Evolutionary conservation across 306 rosid genomes (phyloP).

Genomic region (Pueraria montana): DNA sequence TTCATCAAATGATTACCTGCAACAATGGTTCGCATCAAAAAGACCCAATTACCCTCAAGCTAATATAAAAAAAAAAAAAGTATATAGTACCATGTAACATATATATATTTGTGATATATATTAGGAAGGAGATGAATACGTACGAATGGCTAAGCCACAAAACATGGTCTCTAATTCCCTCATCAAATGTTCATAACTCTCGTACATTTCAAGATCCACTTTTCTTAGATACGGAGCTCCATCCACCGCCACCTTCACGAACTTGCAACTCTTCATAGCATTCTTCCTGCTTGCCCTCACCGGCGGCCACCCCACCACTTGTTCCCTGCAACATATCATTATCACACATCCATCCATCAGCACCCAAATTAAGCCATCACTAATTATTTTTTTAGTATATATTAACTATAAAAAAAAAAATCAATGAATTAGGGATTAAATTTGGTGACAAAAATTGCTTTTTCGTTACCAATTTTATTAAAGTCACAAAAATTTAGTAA

Average conservation of each 20-base stretch:
- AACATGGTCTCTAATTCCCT: constrained; percentile 63
- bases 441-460: too few species aligned
- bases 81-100: too few species aligned
- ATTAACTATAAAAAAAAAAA: too few species aligned
- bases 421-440: too few species aligned
- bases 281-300: constrained; percentile 71
- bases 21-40: neutral
- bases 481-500: neutral
- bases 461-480: too few species aligned
- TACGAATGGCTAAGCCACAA: constrained; percentile 63
- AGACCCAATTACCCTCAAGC: constrained; percentile 35
- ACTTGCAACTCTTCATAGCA: constrained; percentile 56
- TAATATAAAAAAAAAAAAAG: neutral
- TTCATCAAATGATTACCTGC: constrained; percentile 66
- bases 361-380: too few species aligned
- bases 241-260: constrained; percentile 74
- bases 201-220: constrained; percentile 65
- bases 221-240: constrained; percentile 84
- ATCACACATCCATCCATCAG: too few species aligned
- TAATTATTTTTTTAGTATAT: too few species aligned
- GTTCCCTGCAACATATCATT: too few species aligned
- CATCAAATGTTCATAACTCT: constrained; percentile 61
- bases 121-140: neutral
- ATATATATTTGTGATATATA: neutral
- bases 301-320: constrained; percentile 79